Evolutionary conservation across 441 rosid species (phyloP).

Genomic region (Macaranga tanarius): DNA sequence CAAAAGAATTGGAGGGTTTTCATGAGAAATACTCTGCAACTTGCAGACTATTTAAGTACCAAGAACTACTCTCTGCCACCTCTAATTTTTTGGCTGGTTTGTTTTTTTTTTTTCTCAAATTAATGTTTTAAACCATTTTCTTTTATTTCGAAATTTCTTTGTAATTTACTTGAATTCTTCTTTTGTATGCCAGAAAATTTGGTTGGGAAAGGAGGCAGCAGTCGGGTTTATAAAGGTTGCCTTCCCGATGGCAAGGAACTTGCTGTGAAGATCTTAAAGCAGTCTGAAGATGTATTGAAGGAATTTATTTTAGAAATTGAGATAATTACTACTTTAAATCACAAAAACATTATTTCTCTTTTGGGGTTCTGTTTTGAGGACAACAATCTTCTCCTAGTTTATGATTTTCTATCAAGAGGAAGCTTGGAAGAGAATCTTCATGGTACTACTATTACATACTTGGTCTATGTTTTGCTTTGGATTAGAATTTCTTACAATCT

Average conservation of each 20-base stretch:
- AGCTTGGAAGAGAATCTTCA: constrained; percentile 90
- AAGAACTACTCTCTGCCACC: constrained; percentile 66
- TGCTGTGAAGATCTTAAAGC: constrained; percentile 81
- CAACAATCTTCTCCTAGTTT: constrained; percentile 63
- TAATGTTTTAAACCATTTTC: constrained; percentile 16
- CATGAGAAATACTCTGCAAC: constrained; percentile 70
- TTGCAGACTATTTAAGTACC: constrained; percentile 72
- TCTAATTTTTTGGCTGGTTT: constrained; percentile 68
- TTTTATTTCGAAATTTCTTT: constrained; percentile 2
- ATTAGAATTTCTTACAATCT: background rate
- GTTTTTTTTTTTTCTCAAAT: constrained; percentile 34
- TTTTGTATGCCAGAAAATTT: constrained; percentile 52
- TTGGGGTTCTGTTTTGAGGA: constrained; percentile 80
- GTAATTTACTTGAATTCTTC: constrained; percentile 9
- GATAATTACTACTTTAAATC: constrained; percentile 67
- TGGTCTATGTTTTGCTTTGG: constrained; percentile 8
- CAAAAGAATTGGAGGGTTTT: constrained; percentile 69
- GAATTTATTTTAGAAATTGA: constrained; percentile 81
- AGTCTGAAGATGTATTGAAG: constrained; percentile 58
- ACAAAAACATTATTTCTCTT: constrained; percentile 81
- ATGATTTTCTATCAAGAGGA: constrained; percentile 78
- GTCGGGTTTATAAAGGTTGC: constrained; percentile 77
- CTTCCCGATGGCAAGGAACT: constrained; percentile 80
- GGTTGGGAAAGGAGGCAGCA: constrained; percentile 92
- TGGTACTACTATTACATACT: constrained; percentile 38